These are phyloP conservation scores for Cunninghamia lanceolata DNA, from an alignment of 75 land plant species.

Conservation along the genomic window DNA sequence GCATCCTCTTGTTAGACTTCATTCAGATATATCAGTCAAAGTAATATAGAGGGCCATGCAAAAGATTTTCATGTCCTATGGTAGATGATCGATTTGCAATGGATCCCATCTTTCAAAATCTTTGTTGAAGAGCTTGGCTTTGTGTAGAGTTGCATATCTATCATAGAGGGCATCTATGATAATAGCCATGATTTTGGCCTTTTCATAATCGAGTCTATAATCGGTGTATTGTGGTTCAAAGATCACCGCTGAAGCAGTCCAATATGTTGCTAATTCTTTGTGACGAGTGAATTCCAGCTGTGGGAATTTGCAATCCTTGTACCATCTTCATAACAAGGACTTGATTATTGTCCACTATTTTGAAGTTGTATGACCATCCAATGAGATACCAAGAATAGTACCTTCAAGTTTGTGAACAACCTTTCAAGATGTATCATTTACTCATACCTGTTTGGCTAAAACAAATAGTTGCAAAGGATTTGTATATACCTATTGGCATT, in stretches of 20 bases:
- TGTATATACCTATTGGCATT: no score
- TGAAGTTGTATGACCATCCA: no score
- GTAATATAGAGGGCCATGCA: conserved; percentile 9
- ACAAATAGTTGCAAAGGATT: no score
- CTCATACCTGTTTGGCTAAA: no score
- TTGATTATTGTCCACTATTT: no score
- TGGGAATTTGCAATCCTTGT: neutral
- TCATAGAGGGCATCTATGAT: conserved; percentile 1
- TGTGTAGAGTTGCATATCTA: neutral
- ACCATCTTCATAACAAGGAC: no score
- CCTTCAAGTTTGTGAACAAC: no score
- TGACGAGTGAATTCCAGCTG: neutral
- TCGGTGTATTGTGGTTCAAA: conserved; percentile 17
- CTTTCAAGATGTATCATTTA: no score
- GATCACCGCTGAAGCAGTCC: conserved; percentile 4
- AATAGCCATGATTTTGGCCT: neutral
- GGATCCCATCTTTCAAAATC: neutral
- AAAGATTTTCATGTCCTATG: conserved; percentile 3
- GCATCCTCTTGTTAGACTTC: no score
- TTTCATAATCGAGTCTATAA: conserved; percentile 11
- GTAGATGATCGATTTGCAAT: neutral
- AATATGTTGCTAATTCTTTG: conserved; percentile 5
- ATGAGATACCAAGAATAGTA: no score
- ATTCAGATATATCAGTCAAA: conserved; percentile 1
- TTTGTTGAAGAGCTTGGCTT: neutral